Evolutionary conservation across 2,329 filamentous ascomycete species (phyloP).

Genomic region (Penicillium capsulatum): DNA sequence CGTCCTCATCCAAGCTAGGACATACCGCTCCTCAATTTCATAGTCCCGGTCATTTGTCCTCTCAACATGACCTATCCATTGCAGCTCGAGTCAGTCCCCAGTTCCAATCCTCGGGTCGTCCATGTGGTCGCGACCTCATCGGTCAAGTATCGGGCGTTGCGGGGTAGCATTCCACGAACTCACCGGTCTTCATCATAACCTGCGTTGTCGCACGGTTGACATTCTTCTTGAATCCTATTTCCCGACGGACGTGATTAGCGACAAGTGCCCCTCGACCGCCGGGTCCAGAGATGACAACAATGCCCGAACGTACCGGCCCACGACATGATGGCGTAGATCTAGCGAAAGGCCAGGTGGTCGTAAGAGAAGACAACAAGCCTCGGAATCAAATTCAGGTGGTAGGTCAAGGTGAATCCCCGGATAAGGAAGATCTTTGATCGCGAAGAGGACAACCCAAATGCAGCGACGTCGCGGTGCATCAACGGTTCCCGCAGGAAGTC

Average conservation of each 20-base stretch:
- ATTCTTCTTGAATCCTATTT: conserved; percentile 78
- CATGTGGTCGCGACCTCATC: background rate
- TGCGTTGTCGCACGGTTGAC: conserved; percentile 98
- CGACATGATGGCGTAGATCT: conserved; percentile 53
- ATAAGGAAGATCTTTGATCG: too few relatives aligned
- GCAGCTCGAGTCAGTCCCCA: background rate
- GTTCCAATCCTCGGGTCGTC: background rate
- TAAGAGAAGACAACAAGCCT: background rate
- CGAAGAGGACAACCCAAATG: background rate
- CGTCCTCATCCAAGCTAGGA: background rate
- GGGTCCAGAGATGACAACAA: background rate
- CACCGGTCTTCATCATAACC: conserved; percentile 99
- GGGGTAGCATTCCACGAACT: conserved; percentile 22
- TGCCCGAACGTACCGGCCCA: conserved; percentile 57
- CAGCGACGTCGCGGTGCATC: background rate
- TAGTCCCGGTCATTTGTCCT: conserved; percentile 98
- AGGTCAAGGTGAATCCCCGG: too few relatives aligned
- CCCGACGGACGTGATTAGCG: background rate
- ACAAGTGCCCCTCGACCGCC: background rate
- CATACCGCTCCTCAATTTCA: conserved; percentile 86
- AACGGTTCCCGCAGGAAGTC: background rate
- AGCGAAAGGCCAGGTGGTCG: background rate
- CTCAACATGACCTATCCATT: conserved; percentile 75
- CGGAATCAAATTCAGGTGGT: too few relatives aligned
- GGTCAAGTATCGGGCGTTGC: conserved; percentile 13